phyloP scores from a whole-genome alignment of 768 basidiomycete genomes.

The Butyriboletus loyo region DNA sequence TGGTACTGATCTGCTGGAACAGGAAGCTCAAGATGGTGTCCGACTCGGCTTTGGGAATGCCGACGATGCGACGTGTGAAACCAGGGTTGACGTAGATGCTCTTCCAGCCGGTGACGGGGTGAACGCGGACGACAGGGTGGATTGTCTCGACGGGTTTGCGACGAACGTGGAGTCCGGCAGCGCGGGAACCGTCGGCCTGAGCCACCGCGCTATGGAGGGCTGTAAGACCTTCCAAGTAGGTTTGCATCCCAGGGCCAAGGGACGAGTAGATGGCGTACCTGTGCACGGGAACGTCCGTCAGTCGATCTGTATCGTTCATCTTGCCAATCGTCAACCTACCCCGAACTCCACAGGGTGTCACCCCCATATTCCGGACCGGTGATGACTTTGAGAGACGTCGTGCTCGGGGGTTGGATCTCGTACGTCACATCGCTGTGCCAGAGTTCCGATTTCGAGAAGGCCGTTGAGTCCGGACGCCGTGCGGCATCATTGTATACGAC shows the following conservation, averaged over 20 bases:
- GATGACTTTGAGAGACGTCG: constrained; percentile 74
- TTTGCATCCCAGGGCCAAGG: constrained; percentile 70
- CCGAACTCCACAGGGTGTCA: constrained; percentile 80
- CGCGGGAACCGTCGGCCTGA: constrained; percentile 72
- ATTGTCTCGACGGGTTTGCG: constrained; percentile 64
- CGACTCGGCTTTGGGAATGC: constrained; percentile 79
- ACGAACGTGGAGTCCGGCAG: constrained; percentile 67
- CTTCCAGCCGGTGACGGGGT: constrained; percentile 85
- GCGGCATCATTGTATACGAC: constrained; percentile 72
- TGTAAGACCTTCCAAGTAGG: constrained; percentile 68
- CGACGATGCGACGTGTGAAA: constrained; percentile 77
- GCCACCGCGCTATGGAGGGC: constrained; percentile 77
- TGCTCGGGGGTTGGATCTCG: constrained; percentile 77
- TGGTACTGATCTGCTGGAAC: constrained; percentile 67
- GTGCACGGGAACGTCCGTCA: constrained; percentile 5
- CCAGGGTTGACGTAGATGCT: constrained; percentile 80
- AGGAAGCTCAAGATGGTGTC: constrained; percentile 68
- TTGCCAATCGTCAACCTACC: constrained; percentile 39
- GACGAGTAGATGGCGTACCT: constrained; percentile 85
- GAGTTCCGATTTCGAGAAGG: constrained; percentile 72
- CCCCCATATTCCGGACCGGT: constrained; percentile 70
- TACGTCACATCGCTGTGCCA: constrained; percentile 85
- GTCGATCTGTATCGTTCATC: background rate
- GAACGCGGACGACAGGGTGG: constrained; percentile 81
- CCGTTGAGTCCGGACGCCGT: constrained; percentile 56